Base-by-base conservation (phyloP, 352 stramenopile genomes). In the Thalassiosira hispida region DNA sequence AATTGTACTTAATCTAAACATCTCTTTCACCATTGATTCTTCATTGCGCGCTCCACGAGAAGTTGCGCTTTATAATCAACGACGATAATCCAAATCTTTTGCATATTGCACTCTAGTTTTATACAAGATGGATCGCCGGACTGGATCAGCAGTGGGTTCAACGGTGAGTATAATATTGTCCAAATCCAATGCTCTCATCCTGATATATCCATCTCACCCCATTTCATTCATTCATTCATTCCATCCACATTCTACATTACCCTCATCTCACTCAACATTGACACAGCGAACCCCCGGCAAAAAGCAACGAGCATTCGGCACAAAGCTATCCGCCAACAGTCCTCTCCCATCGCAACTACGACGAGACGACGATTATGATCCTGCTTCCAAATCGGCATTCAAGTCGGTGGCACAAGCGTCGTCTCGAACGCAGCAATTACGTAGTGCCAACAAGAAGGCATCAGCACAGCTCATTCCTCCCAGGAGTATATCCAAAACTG, bases 321-420 rank as follows among this genome's bases (percentile, higher is more conserved):
- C 53, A n/a, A 60, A 68, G 31, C 35, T 83, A 20, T 77, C 75
- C n/a, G 55, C 60, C 8, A 83, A 83, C 47, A 79, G 51, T 52
- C 75, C 75, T 12, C 44, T 79, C 12, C 68, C 61, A 46, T 66
- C 31, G 2, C 59, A 60, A 49, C n/a, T 12, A 27, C 69, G 38
- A n/a, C 44, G 35, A 25, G 20, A 67, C 2, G 31, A 57, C 6
- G 0, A 46, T 9, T 46, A 57, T n/a, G 18, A 35, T 18, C 44
- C 72, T 25, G 35, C 67, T 18, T 33, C 40, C 3, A 74, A 80
- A 66, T 71, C 57, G 55, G 49, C 61, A 33, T 47, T 23, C 25
- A 78, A 73, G 49, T 73, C n/a, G n/a, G n/a, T n/a, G n/a, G n/a
- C n/a, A n/a, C n/a, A n/a, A n/a, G n/a, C 31, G 18, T 18, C 12